phyloP scores from a whole-genome alignment of 805 yeast genomes.

The Saturnispora hagleri region DNA sequence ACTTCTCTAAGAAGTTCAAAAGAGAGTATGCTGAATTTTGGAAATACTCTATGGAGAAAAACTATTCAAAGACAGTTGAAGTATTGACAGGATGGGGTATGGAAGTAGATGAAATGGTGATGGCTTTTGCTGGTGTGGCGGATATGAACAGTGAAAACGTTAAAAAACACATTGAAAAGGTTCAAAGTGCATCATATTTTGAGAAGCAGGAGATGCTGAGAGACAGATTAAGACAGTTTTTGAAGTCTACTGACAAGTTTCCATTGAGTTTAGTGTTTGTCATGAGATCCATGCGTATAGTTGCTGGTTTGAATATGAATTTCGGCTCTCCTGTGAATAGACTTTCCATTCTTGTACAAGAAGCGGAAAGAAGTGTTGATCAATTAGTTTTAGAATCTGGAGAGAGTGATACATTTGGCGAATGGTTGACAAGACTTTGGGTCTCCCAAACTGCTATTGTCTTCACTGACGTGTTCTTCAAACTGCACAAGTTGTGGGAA shows the following conservation, averaged over 20 bases:
- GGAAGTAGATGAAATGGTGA: slow-evolving; percentile 51
- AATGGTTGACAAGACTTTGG: slow-evolving; percentile 14
- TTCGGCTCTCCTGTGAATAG: slow-evolving; percentile 72
- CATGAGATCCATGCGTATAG: slow-evolving; percentile 64
- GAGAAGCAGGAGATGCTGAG: slow-evolving; percentile 35
- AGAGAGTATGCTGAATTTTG: slow-evolving; percentile 52
- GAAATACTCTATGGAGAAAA: slow-evolving; percentile 49
- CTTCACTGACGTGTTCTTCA: slow-evolving; percentile 12
- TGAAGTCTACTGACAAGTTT: slow-evolving; percentile 54
- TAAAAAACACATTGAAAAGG: slow-evolving; percentile 19
- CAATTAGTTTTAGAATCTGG: slow-evolving; percentile 8
- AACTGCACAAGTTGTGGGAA: slow-evolving; percentile 9
- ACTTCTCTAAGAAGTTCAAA: slow-evolving; percentile 41
- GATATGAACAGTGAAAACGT: slow-evolving; percentile 26
- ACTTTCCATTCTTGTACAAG: slow-evolving; percentile 49
- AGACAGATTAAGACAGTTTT: slow-evolving; percentile 43
- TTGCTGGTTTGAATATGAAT: slow-evolving; percentile 57
- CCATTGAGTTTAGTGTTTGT: slow-evolving; percentile 60
- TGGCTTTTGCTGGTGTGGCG: slow-evolving; percentile 28
- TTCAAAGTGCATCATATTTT: slow-evolving; percentile 28
- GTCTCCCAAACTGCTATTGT: slow-evolving; percentile 12
- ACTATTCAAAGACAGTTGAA: slow-evolving; percentile 36
- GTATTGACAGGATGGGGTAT: slow-evolving; percentile 62
- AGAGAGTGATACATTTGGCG: slow-evolving; percentile 12
- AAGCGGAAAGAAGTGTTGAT: slow-evolving; percentile 32